Conservation (phyloP, 192 early-diverging fungal species). For the Obelidium mucronatum region DNA sequence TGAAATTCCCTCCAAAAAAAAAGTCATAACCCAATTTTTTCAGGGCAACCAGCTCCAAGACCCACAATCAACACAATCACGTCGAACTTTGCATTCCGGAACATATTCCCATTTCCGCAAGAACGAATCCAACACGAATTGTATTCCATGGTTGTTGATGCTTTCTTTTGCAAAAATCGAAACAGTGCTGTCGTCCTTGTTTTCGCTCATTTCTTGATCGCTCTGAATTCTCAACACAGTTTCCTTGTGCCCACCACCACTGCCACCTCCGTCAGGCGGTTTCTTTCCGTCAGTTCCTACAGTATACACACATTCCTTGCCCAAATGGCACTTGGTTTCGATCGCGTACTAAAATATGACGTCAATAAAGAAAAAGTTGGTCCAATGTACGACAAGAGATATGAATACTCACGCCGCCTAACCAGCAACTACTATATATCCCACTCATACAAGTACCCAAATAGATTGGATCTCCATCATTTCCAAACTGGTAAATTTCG, state of each 20-base stretch:
- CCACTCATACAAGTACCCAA: slow-evolving; percentile 72
- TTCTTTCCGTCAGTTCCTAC: slow-evolving; percentile 25
- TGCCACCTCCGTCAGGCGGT: neutral
- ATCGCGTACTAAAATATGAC: slow-evolving; percentile 73
- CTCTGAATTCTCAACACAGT: neutral
- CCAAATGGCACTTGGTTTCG: slow-evolving; percentile 88
- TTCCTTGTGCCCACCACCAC: neutral
- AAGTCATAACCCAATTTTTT: too few relatives aligned
- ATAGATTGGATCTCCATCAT: slow-evolving; percentile 92
- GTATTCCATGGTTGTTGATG: slow-evolving; percentile 36
- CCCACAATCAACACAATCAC: slow-evolving; percentile 22
- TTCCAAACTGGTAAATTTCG: slow-evolving; percentile 88
- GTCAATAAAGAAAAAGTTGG: slow-evolving; percentile 67
- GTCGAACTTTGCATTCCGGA: slow-evolving; percentile 2
- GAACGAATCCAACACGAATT: slow-evolving; percentile 25
- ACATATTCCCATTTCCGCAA: slow-evolving; percentile 18
- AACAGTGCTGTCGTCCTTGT: neutral
- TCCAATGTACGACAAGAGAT: slow-evolving; percentile 46
- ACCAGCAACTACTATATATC: slow-evolving; percentile 21
- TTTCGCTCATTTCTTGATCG: neutral
- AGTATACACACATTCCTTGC: slow-evolving; percentile 58
- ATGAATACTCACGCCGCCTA: slow-evolving; percentile 23
- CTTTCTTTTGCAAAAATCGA: slow-evolving; percentile 8
- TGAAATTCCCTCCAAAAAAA: too few relatives aligned
- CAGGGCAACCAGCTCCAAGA: slow-evolving; percentile 24